Evolutionary conservation across 163 green algal genomes (phyloP).

Genomic region (Volvox carteri): DNA sequence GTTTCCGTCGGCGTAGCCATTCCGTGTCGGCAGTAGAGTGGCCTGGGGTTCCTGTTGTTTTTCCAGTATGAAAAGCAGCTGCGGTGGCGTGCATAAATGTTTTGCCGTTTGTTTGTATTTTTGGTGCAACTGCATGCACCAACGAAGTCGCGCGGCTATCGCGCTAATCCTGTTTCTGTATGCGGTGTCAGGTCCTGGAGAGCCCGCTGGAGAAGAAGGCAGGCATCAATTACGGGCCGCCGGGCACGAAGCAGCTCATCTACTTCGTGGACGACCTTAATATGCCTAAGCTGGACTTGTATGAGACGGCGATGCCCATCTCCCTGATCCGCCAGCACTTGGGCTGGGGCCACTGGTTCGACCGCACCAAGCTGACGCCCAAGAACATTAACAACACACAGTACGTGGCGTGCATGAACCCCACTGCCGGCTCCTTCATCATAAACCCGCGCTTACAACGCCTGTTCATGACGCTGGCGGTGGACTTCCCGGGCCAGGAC

Average conservation of each 20-base stretch:
- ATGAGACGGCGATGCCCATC: conserved; percentile 93
- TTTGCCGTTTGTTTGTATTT: no score
- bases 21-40: no score
- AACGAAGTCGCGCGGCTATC: no score
- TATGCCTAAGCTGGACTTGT: conserved; percentile 90
- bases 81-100: no score
- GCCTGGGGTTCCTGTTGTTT: no score
- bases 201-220: conserved; percentile 90
- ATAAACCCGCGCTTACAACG: conserved; percentile 92
- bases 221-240: conserved; percentile 88
- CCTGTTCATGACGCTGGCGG: conserved; percentile 91
- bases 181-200: conserved; percentile 82
- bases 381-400: conserved; percentile 93
- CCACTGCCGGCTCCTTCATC: conserved; percentile 88
- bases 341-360: conserved; percentile 93
- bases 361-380: conserved; percentile 87
- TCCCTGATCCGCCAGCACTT: conserved; percentile 92
- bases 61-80: no score
- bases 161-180: no score
- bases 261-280: conserved; percentile 93
- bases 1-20: no score
- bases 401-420: conserved; percentile 93
- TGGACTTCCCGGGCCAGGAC: conserved; percentile 89
- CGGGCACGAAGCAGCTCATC: conserved; percentile 86
- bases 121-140: no score